Base-by-base conservation (phyloP, 345 rosid genomes). In the Pseudoturritis turrita region DNA sequence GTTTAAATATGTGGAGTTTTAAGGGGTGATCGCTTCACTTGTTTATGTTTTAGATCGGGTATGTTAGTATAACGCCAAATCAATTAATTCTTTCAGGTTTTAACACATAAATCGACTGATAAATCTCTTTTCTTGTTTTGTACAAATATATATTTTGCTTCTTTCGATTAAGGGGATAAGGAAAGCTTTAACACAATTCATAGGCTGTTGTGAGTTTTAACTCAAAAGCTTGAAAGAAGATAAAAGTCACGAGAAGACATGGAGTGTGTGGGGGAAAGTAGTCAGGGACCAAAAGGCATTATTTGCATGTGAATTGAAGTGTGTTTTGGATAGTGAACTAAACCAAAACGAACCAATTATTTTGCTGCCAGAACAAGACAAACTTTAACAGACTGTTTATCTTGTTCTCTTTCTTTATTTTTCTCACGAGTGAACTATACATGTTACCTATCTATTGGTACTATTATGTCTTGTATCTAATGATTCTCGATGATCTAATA, bases 251-350 rank as follows among this genome's bases (percentile, higher is more conserved):
- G 72, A 43, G 63, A n/a, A 19, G 49, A 54, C 58, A 64, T 25
- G 40, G 61, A 41, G 25, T 51, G 52, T 49, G 74, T 25, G 36
- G 67, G 37, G 67, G 37, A 21, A 54, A 54, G 41, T 41, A 54
- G 53, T 45, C 47, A 17, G 10, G 21, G 66, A 13, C 60, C 50
- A 50, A 71, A 33, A 60, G 1, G 52, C 40, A 72, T 62, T 9
- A 8, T 17, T 51, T 2, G 76, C 76, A 72, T 72, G 77, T 72
- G 77, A 72, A 54, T 56, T 35, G 57, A 59, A 47, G 41, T 70
- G 67, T 26, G 40, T n/a, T 43, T 72, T 54, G 62, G 62, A 21
- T 72, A 35, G 58, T 45, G 77, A 56, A 54, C 65, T 33, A 53
- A 53, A 72, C 47, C 46, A 29, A 33, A 53, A 63, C 15, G 15